A percentile compares a stretch with the other conserved stretches of the same genome.
Evolutionary conservation across 441 rosid species (phyloP).

Genomic region (Gossypium davidsonii): DNA sequence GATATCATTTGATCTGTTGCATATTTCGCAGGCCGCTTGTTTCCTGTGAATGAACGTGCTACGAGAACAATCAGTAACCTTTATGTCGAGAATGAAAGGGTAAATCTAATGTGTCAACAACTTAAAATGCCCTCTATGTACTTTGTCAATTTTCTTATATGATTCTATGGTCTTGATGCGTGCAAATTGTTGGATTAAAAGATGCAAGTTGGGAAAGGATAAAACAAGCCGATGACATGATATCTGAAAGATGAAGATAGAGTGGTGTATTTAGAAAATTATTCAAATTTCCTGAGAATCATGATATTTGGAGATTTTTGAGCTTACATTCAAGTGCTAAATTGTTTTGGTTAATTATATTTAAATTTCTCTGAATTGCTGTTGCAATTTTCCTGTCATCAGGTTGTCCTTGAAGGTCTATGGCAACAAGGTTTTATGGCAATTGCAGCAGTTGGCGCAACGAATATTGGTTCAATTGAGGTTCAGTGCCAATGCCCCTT

Average conservation of each 20-base stretch:
- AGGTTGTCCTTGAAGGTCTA: slow-evolving; percentile 91
- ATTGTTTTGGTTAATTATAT: background rate
- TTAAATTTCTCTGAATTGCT: background rate
- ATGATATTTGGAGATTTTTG: background rate
- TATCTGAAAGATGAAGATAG: background rate
- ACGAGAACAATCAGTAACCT: slow-evolving; percentile 82
- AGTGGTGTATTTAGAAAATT: background rate
- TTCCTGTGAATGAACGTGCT: slow-evolving; percentile 86
- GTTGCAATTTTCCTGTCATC: slow-evolving; percentile 15
- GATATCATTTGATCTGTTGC: background rate
- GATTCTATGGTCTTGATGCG: background rate
- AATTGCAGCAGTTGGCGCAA: slow-evolving; percentile 87
- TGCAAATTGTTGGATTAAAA: background rate
- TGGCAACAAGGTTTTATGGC: slow-evolving; percentile 93
- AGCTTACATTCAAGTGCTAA: background rate
- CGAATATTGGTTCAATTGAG: slow-evolving; percentile 93
- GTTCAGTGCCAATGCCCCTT: slow-evolving; percentile 27
- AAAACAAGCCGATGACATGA: background rate
- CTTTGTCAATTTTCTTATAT: background rate
- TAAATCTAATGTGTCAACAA: slow-evolving; percentile 24
- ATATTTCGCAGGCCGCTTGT: slow-evolving; percentile 48
- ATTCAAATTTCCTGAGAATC: background rate
- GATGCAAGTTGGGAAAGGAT: background rate
- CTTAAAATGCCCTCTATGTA: background rate
- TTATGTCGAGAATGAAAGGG: slow-evolving; percentile 95